These are phyloP conservation scores for Breviolum minutum DNA, from an alignment of 73 alveolate species.

Conservation along the genomic window DNA sequence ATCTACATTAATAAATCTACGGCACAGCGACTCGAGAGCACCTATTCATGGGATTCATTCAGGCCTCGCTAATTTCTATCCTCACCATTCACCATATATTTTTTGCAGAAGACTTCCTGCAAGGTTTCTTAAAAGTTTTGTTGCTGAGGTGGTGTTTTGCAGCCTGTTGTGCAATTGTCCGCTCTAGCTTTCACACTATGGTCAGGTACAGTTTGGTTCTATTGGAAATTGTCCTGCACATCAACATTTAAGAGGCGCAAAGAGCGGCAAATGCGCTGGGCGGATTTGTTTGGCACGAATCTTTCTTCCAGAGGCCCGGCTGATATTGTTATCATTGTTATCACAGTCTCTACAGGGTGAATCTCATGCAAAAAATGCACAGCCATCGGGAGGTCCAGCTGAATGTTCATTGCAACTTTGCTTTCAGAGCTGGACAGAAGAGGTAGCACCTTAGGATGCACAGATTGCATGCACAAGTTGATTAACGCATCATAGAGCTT, in stretches of 20 bases:
- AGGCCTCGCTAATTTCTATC: no score
- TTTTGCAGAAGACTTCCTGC: no score
- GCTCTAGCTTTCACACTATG: neutral
- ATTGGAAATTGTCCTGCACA: constrained; percentile 10
- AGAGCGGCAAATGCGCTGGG: constrained; percentile 26
- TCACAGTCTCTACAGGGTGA: neutral
- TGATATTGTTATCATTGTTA: no score
- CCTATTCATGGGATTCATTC: no score
- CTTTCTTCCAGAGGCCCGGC: constrained; percentile 7
- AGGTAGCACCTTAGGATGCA: neutral
- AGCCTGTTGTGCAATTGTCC: no score
- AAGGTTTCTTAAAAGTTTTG: no score
- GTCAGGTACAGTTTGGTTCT: constrained; percentile 14
- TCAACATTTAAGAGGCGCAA: constrained; percentile 11
- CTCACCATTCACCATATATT: no score
- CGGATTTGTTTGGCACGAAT: neutral
- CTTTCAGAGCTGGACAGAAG: constrained; percentile 1
- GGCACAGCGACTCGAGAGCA: no score
- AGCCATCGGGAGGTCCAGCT: neutral
- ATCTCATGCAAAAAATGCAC: neutral
- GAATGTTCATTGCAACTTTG: neutral
- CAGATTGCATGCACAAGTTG: neutral
- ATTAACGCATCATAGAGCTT: neutral
- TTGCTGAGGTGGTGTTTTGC: no score
- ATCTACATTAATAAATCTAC: no score